Conservation (phyloP, 2,329 filamentous ascomycete species). For the Apiospora arundinis region DNA sequence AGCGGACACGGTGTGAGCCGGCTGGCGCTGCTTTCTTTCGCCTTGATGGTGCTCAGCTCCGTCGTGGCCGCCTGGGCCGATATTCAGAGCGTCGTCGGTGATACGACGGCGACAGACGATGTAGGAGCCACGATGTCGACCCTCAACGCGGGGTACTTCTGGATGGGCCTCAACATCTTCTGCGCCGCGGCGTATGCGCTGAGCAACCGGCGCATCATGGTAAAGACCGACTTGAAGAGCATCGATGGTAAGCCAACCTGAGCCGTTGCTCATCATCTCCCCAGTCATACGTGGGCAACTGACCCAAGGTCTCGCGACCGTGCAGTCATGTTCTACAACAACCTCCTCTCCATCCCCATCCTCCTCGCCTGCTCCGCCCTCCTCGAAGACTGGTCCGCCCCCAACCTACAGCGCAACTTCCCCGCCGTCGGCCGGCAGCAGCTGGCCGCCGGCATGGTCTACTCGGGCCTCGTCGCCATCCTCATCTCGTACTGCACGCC, state of each 20-base stretch:
- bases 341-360: constrained; percentile 93
- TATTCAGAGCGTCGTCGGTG: constrained; percentile 66
- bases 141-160: constrained; percentile 91
- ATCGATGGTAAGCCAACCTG: constrained; percentile 85
- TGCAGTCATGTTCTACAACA: constrained; percentile 99
- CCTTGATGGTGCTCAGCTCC: constrained; percentile 94
- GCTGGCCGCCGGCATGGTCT: constrained; percentile 84
- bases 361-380: constrained; percentile 82
- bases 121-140: constrained; percentile 70
- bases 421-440: constrained; percentile 76
- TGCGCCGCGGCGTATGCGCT: constrained; percentile 90
- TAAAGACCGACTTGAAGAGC: constrained; percentile 98
- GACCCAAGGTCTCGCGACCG: constrained; percentile 38
- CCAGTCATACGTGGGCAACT: constrained; percentile 10
- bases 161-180: constrained; percentile 97
- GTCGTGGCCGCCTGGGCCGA: constrained; percentile 97
- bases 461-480: constrained; percentile 90
- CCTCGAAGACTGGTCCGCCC: constrained; percentile 88
- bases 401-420: constrained; percentile 88
- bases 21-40: constrained; percentile 90
- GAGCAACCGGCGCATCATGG: constrained; percentile 93
- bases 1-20: constrained; percentile 60
- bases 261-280: background rate
- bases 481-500: constrained; percentile 99
- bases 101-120: no score